A percentile compares a stretch with the other conserved stretches of the same genome.
These are phyloP conservation scores for Leishmania guyanensis DNA, from an alignment of 208 protist species.

Conservation along the genomic window DNA sequence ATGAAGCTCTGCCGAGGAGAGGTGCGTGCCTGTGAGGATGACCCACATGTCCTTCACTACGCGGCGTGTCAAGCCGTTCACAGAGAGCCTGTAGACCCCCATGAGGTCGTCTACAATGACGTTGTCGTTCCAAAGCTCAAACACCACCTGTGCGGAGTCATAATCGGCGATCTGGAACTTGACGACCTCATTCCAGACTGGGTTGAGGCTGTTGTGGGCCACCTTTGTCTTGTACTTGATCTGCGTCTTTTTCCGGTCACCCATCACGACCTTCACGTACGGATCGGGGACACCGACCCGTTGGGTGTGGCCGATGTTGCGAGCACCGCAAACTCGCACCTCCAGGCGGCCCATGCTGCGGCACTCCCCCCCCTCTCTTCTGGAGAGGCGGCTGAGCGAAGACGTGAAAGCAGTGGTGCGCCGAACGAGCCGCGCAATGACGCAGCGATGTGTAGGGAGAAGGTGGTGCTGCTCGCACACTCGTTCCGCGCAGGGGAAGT, in stretches of 20 bases:
- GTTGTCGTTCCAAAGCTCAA: slow-evolving; percentile 81
- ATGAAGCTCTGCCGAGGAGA: slow-evolving; percentile 60
- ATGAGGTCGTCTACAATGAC: slow-evolving; percentile 62
- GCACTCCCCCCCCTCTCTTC: not conserved
- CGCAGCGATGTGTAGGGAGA: not conserved
- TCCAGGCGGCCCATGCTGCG: slow-evolving; percentile 68
- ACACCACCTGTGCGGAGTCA: slow-evolving; percentile 39
- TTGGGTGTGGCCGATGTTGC: slow-evolving; percentile 60
- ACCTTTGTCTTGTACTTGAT: slow-evolving; percentile 41
- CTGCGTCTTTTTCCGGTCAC: slow-evolving; percentile 51
- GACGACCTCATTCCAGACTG: slow-evolving; percentile 76
- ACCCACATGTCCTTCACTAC: slow-evolving; percentile 69
- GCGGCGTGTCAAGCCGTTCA: slow-evolving; percentile 54
- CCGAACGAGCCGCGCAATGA: not conserved
- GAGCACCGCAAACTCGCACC: slow-evolving; percentile 58
- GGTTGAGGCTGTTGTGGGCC: slow-evolving; percentile 51
- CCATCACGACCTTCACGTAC: slow-evolving; percentile 61
- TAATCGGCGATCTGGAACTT: slow-evolving; percentile 75
- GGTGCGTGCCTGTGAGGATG: slow-evolving; percentile 43
- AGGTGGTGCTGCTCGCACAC: not conserved
- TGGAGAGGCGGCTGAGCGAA: not conserved
- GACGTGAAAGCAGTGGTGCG: not conserved
- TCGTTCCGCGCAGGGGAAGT: not conserved
- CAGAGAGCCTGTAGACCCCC: slow-evolving; percentile 53
- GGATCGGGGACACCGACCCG: slow-evolving; percentile 54